Conservation (phyloP, 1,284 basidiomycete species). For the Cryptococcus sp. region DNA sequence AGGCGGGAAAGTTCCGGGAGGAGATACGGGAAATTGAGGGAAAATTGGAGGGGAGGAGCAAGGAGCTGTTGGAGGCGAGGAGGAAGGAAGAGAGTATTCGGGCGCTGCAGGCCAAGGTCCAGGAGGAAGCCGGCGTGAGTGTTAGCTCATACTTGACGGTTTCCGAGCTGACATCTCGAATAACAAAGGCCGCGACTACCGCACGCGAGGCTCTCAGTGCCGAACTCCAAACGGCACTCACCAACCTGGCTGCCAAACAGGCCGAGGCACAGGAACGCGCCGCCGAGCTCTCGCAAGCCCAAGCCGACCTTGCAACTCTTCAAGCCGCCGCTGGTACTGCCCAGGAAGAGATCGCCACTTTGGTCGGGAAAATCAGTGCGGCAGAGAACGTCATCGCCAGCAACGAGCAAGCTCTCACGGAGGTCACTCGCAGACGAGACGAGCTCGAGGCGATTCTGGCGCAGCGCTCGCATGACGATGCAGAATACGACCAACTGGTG, state of each 20-base stretch:
- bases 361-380: not conserved
- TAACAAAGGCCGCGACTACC: slow-evolving; percentile 1
- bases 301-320: not conserved
- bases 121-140: slow-evolving; percentile 17
- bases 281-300: slow-evolving; percentile 4
- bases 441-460: slow-evolving; percentile 4
- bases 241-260: slow-evolving; percentile 3
- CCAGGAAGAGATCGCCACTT: not conserved
- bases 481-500: slow-evolving; percentile 3
- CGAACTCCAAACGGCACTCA: slow-evolving; percentile 7
- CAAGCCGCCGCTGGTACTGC: not conserved
- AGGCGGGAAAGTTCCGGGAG: slow-evolving; percentile 11
- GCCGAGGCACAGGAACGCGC: slow-evolving; percentile 4
- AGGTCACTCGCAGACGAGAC: not conserved
- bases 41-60: slow-evolving; percentile 9
- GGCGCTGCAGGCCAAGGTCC: not conserved
- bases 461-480: slow-evolving; percentile 11
- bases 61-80: slow-evolving; percentile 2
- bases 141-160: not conserved
- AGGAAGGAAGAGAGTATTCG: not conserved
- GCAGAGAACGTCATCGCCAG: not conserved
- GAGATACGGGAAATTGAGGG: slow-evolving; percentile 13
- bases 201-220: not conserved
- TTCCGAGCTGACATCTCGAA: not conserved
- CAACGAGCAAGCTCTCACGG: slow-evolving; percentile 4